Conservation (phyloP, 805 yeast genomes). For the Ogataea pilisensis region DNA sequence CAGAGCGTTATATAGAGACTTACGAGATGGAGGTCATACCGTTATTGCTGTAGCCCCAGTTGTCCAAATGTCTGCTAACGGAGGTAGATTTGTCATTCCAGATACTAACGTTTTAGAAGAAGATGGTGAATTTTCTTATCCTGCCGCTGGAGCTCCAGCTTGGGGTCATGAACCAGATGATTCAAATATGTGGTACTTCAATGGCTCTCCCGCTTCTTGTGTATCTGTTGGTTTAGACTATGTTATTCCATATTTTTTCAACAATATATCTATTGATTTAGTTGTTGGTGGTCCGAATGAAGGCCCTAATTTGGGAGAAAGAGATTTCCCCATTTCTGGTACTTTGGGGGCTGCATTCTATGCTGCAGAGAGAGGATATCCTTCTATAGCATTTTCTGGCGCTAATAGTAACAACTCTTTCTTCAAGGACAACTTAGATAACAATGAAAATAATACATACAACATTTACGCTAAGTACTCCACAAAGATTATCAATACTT, state of each 20-base stretch:
- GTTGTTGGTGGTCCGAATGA: conserved; percentile 52
- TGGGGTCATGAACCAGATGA: conserved; percentile 50
- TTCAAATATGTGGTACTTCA: conserved; percentile 47
- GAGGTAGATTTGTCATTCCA: conserved; percentile 49
- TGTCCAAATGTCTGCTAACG: conserved; percentile 48
- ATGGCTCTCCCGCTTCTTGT: conserved; percentile 52
- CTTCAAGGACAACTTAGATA: conserved; percentile 41
- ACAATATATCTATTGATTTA: conserved; percentile 41
- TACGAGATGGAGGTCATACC: conserved; percentile 44
- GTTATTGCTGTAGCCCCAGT: conserved; percentile 51
- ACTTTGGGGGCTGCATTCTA: conserved; percentile 50
- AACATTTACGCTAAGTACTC: conserved; percentile 43
- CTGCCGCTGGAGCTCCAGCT: conserved; percentile 45
- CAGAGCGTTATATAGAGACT: conserved; percentile 49
- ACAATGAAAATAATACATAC: conserved; percentile 37
- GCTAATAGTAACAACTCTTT: conserved; percentile 46
- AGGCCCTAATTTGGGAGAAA: conserved; percentile 44
- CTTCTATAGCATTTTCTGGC: conserved; percentile 52
- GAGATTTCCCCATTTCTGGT: conserved; percentile 42
- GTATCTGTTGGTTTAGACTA: conserved; percentile 46
- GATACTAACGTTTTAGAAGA: conserved; percentile 33
- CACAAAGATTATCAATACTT: conserved; percentile 35
- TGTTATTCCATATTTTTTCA: conserved; percentile 42
- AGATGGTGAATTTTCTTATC: conserved; percentile 46
- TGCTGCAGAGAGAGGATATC: conserved; percentile 43